A percentile compares a stretch with the other conserved stretches of the same genome.
Conservation (phyloP, 352 stramenopile genomes). For the Pythium chondricola region DNA sequence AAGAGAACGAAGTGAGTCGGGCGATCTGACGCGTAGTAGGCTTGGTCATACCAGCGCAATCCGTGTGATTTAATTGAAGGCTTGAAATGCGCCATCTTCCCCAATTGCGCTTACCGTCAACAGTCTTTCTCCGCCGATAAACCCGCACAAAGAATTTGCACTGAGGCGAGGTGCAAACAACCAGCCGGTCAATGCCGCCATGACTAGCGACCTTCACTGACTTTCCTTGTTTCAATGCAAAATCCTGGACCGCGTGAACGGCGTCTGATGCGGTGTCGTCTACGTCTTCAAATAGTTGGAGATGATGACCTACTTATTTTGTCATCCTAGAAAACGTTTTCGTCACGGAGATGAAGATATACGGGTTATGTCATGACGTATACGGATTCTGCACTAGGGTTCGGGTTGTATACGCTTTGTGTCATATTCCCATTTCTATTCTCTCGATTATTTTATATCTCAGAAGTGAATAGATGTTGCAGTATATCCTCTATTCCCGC, state of each 20-base stretch:
- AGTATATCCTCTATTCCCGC: too few relatives aligned
- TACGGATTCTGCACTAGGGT: slow-evolving; percentile 3
- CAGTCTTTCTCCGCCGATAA: background rate
- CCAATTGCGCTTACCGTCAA: background rate
- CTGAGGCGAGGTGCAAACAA: background rate
- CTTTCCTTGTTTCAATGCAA: background rate
- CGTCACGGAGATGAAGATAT: background rate
- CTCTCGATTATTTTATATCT: too few relatives aligned
- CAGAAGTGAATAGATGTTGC: too few relatives aligned
- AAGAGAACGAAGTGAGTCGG: background rate
- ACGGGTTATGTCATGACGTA: background rate
- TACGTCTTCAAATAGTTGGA: background rate
- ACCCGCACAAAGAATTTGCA: slow-evolving; percentile 2
- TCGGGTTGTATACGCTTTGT: slow-evolving; percentile 8
- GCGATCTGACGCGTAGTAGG: slow-evolving; percentile 7
- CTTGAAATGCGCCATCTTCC: slow-evolving; percentile 1
- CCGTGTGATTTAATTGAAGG: slow-evolving; percentile 6
- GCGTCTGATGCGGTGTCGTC: background rate
- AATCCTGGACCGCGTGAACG: slow-evolving; percentile 1
- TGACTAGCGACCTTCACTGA: background rate
- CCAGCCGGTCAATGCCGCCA: background rate
- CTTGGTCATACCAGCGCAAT: background rate
- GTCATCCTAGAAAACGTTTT: background rate
- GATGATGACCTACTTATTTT: background rate
- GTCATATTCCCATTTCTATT: too few relatives aligned